These are phyloP conservation scores for Galeopsis tetrahit DNA, from an alignment of 257 asterid species.

Conservation along the genomic window DNA sequence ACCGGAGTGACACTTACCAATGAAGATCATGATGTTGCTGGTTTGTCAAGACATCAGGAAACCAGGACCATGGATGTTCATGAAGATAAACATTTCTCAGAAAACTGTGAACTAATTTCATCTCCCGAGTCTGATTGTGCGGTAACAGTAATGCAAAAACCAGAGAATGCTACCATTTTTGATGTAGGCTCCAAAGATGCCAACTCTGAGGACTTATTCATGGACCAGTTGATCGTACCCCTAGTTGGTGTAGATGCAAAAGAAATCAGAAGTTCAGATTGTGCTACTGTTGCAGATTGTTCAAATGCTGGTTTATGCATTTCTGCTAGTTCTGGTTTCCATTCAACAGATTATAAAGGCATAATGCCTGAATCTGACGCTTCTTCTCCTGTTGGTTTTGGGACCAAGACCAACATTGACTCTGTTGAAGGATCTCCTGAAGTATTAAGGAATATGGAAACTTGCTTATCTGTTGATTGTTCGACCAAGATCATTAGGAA, in stretches of 20 bases:
- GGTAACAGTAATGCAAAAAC: conserved; percentile 33
- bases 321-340: conserved; percentile 33
- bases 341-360: conserved; percentile 36
- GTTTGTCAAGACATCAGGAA: conserved; percentile 39
- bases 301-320: conserved; percentile 33
- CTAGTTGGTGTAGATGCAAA: conserved; percentile 37
- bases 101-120: conserved; percentile 33
- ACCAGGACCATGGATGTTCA: conserved; percentile 32
- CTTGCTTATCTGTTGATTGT: conserved; percentile 35
- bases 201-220: conserved; percentile 34
- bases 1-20: conserved; percentile 32
- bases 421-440: conserved; percentile 34
- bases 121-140: conserved; percentile 40
- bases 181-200: conserved; percentile 38
- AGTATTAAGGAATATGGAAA: conserved; percentile 32
- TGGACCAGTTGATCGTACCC: conserved; percentile 27
- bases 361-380: conserved; percentile 29
- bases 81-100: conserved; percentile 24
- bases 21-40: conserved; percentile 34
- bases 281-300: conserved; percentile 39
- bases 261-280: conserved; percentile 17
- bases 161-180: conserved; percentile 34
- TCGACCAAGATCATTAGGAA: conserved; percentile 43
- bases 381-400: conserved; percentile 31
- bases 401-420: conserved; percentile 25